A percentile compares a stretch with the other conserved stretches of the same genome.
Evolutionary conservation across 805 yeast species (phyloP).

Genomic region (Candida patagonica): DNA sequence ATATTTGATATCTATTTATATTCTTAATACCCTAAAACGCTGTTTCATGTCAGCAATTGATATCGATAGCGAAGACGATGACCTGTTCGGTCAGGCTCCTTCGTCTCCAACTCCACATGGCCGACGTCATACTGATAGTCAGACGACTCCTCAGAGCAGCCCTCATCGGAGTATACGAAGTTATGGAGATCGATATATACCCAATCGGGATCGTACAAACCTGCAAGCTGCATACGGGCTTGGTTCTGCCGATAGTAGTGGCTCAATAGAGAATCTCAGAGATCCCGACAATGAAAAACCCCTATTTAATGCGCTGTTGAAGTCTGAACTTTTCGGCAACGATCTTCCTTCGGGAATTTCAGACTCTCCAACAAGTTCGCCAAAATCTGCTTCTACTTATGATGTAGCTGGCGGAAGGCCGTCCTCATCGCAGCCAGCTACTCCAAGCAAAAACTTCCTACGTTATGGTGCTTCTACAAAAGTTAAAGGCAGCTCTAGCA

Average conservation of each 20-base stretch:
- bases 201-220: conserved; percentile 77
- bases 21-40: too few relatives aligned
- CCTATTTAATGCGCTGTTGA: conserved; percentile 71
- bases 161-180: conserved; percentile 31
- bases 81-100: conserved; percentile 7
- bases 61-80: conserved; percentile 1
- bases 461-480: conserved; percentile 16
- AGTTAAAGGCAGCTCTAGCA: background rate
- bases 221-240: conserved; percentile 75
- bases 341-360: conserved; percentile 44
- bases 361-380: background rate
- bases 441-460: conserved; percentile 43
- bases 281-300: conserved; percentile 29
- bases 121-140: background rate
- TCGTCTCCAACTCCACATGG: conserved; percentile 18
- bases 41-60: background rate
- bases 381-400: conserved; percentile 4
- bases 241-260: conserved; percentile 34
- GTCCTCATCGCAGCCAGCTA: conserved; percentile 17
- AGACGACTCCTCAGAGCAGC: conserved; percentile 10
- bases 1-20: too few relatives aligned
- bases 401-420: conserved; percentile 5
- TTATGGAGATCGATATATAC: conserved; percentile 81
- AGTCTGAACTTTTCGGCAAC: conserved; percentile 88
- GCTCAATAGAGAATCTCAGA: too few relatives aligned